A percentile compares a stretch with the other conserved stretches of the same genome.
phyloP scores from a whole-genome alignment of 176 grass and related monocot genomes.

The Saccharum officinarum region DNA sequence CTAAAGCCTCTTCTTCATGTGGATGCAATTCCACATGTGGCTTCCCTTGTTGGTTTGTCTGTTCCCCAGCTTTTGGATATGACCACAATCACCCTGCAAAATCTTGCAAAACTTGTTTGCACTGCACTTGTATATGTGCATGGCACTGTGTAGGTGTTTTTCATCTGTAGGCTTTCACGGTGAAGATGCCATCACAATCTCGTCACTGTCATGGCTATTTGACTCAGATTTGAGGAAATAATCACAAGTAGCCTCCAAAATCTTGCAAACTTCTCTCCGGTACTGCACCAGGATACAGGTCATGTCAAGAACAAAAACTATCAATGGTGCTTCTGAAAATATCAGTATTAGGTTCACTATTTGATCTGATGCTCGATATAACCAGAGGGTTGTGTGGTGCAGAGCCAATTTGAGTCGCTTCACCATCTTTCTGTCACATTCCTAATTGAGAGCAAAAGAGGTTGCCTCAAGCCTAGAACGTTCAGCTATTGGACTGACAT shows the following conservation, averaged over 20 bases:
- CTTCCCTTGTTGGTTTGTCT: slow-evolving; percentile 31
- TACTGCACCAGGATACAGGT: slow-evolving; percentile 57
- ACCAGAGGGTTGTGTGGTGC: slow-evolving; percentile 14
- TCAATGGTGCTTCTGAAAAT: slow-evolving; percentile 35
- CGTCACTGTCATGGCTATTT: slow-evolving; percentile 29
- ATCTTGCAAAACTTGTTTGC: slow-evolving; percentile 56
- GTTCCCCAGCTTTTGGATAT: slow-evolving; percentile 33
- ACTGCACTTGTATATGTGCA: slow-evolving; percentile 35
- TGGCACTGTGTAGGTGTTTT: slow-evolving; percentile 2
- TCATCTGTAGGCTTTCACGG: slow-evolving; percentile 35
- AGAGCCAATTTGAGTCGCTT: slow-evolving; percentile 19
- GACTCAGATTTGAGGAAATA: slow-evolving; percentile 51
- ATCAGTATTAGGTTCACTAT: slow-evolving; percentile 1
- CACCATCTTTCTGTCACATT: slow-evolving; percentile 16
- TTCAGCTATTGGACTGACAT: slow-evolving; percentile 9
- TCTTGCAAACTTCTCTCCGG: slow-evolving; percentile 76
- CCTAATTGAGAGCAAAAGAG: background rate
- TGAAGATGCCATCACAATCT: slow-evolving; percentile 36
- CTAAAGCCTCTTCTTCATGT: slow-evolving; percentile 13
- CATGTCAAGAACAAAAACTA: slow-evolving; percentile 35
- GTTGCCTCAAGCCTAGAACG: background rate
- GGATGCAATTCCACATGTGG: slow-evolving; percentile 2
- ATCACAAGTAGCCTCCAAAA: slow-evolving; percentile 68
- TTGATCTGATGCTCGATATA: slow-evolving; percentile 17
- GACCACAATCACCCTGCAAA: slow-evolving; percentile 37